Conservation (phyloP, 2,329 filamentous ascomycete genomes). For the Pseudogymnoascus sp. region DNA sequence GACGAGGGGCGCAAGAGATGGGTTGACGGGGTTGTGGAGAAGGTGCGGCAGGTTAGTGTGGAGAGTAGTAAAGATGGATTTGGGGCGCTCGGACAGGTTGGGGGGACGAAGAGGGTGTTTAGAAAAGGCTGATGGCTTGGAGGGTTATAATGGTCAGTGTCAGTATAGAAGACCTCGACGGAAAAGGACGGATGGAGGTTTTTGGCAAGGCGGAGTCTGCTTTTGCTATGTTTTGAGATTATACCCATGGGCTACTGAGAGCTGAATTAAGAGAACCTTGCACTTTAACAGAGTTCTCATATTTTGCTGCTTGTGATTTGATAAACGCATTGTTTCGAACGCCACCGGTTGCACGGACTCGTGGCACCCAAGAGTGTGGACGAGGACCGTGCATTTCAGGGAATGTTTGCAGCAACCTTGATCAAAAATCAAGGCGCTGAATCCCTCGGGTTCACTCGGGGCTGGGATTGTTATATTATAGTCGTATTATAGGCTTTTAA, state of each 20-base stretch:
- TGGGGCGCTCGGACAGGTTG: constrained; percentile 64
- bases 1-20: constrained; percentile 69
- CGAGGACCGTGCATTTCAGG: background rate
- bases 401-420: background rate
- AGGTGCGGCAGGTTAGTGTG: constrained; percentile 63
- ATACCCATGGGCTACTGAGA: constrained; percentile 2
- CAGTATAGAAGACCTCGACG: background rate
- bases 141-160: background rate
- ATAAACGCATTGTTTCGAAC: background rate
- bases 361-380: background rate
- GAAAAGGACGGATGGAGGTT: background rate
- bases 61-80: constrained; percentile 46
- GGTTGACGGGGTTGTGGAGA: constrained; percentile 77
- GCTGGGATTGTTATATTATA: background rate
- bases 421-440: background rate
- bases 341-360: background rate
- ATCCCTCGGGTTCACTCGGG: background rate
- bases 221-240: constrained; percentile 8
- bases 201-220: constrained; percentile 4
- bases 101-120: constrained; percentile 66
- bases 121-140: constrained; percentile 33
- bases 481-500: background rate
- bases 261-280: constrained; percentile 7
- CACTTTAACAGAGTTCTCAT: background rate
- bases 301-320: background rate